Percentiles rank a stretch among this genome's conserved stretches.
These are phyloP conservation scores for Bolboschoenoplectus hybrid DNA, from an alignment of 202 grass and related monocot genomes.

Conservation along the genomic window DNA sequence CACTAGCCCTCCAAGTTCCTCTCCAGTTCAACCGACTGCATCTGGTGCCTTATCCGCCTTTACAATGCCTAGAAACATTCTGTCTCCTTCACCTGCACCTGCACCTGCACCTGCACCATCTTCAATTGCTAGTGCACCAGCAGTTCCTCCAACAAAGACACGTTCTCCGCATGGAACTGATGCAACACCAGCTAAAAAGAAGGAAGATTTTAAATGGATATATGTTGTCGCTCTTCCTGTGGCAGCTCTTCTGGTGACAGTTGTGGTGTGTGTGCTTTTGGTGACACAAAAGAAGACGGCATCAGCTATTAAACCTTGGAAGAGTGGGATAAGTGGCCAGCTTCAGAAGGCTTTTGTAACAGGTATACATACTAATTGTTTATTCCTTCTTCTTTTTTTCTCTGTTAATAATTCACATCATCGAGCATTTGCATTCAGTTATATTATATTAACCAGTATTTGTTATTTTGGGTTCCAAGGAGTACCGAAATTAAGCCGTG, in stretches of 20 bases:
- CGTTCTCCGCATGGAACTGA: background rate
- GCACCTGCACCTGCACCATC: conserved; percentile 14
- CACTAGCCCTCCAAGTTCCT: conserved; percentile 43
- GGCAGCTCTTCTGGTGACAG: conserved; percentile 48
- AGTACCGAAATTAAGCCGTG: conserved; percentile 84
- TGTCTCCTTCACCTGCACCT: background rate
- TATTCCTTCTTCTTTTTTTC: conserved; percentile 11
- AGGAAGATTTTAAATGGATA: conserved; percentile 53
- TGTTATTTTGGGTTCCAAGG: conserved; percentile 47
- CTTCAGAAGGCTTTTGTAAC: conserved; percentile 98
- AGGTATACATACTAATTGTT: conserved; percentile 48
- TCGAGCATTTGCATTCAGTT: background rate
- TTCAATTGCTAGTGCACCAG: conserved; percentile 39
- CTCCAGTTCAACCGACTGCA: conserved; percentile 61
- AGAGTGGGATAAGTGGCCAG: conserved; percentile 93
- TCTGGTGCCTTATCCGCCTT: conserved; percentile 73
- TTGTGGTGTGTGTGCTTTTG: conserved; percentile 53
- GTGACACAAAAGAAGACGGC: conserved; percentile 62
- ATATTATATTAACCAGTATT: background rate
- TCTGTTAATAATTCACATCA: background rate
- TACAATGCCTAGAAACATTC: conserved; percentile 21
- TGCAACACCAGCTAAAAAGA: conserved; percentile 29
- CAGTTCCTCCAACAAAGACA: conserved; percentile 31
- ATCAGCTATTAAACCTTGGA: conserved; percentile 84
- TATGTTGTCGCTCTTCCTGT: conserved; percentile 55